Conservation (phyloP, 805 yeast genomes). For the Osmozyma mogii region DNA sequence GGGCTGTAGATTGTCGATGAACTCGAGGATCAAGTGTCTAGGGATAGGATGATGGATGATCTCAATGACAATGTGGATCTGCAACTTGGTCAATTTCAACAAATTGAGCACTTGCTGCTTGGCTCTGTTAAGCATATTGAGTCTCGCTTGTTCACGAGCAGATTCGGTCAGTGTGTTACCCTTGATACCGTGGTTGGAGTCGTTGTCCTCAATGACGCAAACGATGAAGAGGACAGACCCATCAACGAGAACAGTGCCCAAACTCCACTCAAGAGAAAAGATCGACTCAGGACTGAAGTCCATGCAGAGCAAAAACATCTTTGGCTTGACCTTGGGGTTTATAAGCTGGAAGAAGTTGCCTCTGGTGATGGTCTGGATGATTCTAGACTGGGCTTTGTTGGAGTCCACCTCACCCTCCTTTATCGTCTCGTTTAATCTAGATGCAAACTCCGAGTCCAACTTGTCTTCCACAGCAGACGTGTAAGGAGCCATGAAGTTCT, state of each 20-base stretch:
- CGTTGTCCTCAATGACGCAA: constrained; percentile 42
- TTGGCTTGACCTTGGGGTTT: constrained; percentile 37
- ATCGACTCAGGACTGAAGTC: constrained; percentile 78
- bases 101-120: constrained; percentile 40
- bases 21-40: constrained; percentile 58
- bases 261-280: constrained; percentile 80
- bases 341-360: constrained; percentile 54
- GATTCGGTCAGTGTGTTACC: constrained; percentile 30
- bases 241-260: constrained; percentile 77
- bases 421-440: constrained; percentile 43
- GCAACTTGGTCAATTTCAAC: constrained; percentile 58
- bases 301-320: constrained; percentile 67
- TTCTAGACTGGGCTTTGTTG: constrained; percentile 45
- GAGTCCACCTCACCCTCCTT: constrained; percentile 49
- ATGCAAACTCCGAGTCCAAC: constrained; percentile 53
- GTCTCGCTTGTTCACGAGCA: constrained; percentile 27
- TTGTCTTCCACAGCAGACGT: constrained; percentile 62
- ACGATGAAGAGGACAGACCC: constrained; percentile 76
- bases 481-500: constrained; percentile 48
- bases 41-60: constrained; percentile 73
- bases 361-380: constrained; percentile 62
- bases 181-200: constrained; percentile 33
- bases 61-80: constrained; percentile 66
- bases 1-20: constrained; percentile 65
- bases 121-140: constrained; percentile 34